Evolutionary conservation across 2,329 filamentous ascomycete genomes (phyloP).

Genomic region (Ceratocystis eucalypticola): DNA sequence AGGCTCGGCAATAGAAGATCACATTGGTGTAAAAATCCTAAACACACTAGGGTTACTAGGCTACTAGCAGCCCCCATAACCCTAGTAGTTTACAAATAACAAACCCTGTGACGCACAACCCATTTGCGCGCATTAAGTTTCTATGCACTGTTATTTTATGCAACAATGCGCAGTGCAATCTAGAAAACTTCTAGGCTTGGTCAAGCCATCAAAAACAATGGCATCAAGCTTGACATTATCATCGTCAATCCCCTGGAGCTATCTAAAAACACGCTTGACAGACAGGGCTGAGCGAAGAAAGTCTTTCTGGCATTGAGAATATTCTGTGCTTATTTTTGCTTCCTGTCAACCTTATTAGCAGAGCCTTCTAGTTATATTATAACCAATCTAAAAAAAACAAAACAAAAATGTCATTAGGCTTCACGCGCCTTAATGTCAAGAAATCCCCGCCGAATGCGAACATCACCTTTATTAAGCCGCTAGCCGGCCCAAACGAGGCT

Average conservation of each 20-base stretch:
- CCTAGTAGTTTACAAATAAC: neutral
- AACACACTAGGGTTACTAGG: too few relatives aligned
- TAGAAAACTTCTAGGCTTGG: neutral
- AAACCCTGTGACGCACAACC: neutral
- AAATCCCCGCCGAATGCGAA: slow-evolving; percentile 60
- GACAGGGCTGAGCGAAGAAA: too few relatives aligned
- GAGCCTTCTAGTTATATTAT: neutral
- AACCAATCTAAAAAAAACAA: slow-evolving; percentile 6
- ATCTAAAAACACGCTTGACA: too few relatives aligned
- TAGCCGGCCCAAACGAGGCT: slow-evolving; percentile 49
- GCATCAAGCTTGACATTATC: too few relatives aligned
- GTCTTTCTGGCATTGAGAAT: too few relatives aligned
- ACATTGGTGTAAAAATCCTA: too few relatives aligned
- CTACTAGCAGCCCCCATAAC: neutral
- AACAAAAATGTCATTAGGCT: slow-evolving; percentile 55
- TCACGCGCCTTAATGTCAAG: slow-evolving; percentile 65
- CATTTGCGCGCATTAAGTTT: neutral
- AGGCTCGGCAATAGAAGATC: neutral
- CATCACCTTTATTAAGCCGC: slow-evolving; percentile 75
- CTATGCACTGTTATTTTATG: neutral
- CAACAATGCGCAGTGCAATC: neutral
- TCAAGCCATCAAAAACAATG: neutral
- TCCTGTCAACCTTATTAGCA: too few relatives aligned
- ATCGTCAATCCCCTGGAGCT: too few relatives aligned
- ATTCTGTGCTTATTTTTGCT: too few relatives aligned